These are phyloP conservation scores for Barnettozyma pratensis DNA, from an alignment of 805 yeast species.

Conservation along the genomic window DNA sequence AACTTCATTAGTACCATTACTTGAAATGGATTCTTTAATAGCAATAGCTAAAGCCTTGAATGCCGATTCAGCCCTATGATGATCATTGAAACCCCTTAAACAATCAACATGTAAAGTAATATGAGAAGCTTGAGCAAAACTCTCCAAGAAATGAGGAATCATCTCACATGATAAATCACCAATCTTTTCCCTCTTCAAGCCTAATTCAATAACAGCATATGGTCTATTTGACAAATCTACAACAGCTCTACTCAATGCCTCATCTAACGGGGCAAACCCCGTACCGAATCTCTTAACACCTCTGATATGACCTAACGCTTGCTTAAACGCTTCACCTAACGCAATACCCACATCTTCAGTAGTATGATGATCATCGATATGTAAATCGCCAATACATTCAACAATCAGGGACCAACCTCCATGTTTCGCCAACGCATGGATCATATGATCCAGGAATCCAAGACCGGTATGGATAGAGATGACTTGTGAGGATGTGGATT, in stretches of 20 bases:
- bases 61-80: constrained; percentile 93
- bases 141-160: constrained; percentile 96
- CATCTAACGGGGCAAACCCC: constrained; percentile 95
- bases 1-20: constrained; percentile 83
- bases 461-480: constrained; percentile 86
- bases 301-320: constrained; percentile 81
- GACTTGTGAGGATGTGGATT: constrained; percentile 62
- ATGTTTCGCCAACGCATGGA: constrained; percentile 95
- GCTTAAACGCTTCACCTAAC: constrained; percentile 80
- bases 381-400: constrained; percentile 90
- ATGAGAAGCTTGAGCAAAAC: constrained; percentile 89
- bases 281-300: constrained; percentile 92
- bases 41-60: constrained; percentile 96
- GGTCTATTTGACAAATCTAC: constrained; percentile 93
- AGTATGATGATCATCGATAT: constrained; percentile 96
- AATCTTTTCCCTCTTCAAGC: constrained; percentile 85
- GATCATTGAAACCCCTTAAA: constrained; percentile 89
- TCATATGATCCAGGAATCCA: constrained; percentile 95
- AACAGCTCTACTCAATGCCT: constrained; percentile 94
- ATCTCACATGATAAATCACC: constrained; percentile 92
- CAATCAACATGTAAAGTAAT: constrained; percentile 94
- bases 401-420: constrained; percentile 91
- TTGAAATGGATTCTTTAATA: constrained; percentile 74
- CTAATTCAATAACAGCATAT: constrained; percentile 82
- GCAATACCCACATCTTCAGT: constrained; percentile 96